Evolutionary conservation across 106 monocot genomes (phyloP).

Genomic region (Chionographis japonica): DNA sequence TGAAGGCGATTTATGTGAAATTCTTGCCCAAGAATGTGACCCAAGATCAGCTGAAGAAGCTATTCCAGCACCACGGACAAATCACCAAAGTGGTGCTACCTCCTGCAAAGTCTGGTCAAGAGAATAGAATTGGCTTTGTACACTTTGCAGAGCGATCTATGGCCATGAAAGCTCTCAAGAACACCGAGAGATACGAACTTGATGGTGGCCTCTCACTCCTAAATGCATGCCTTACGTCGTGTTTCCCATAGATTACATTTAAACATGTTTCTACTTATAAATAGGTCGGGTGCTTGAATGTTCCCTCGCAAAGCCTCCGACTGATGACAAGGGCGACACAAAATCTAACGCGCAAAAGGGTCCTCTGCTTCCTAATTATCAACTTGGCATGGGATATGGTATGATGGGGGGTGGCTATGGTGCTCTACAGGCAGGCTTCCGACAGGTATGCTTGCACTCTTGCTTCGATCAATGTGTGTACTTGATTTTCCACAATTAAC

Average conservation of each 20-base stretch:
- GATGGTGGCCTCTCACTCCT: constrained; percentile 41
- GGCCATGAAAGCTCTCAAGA: constrained; percentile 81
- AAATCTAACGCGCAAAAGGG: constrained; percentile 35
- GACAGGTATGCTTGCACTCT: constrained; percentile 33
- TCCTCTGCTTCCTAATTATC: constrained; percentile 46
- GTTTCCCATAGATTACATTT: background rate
- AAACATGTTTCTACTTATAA: background rate
- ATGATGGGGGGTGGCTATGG: constrained; percentile 46
- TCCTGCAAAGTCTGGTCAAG: constrained; percentile 72
- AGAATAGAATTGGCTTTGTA: constrained; percentile 85
- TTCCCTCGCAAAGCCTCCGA: constrained; percentile 86
- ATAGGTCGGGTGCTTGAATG: constrained; percentile 83
- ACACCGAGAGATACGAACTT: constrained; percentile 85
- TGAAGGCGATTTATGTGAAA: constrained; percentile 93
- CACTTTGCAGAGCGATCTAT: constrained; percentile 74
- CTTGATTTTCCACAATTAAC: background rate
- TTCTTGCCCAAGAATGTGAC: constrained; percentile 86
- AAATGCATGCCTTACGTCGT: background rate
- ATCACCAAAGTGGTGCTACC: constrained; percentile 83
- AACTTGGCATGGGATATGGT: constrained; percentile 38
- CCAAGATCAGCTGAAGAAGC: constrained; percentile 60
- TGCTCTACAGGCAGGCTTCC: constrained; percentile 28
- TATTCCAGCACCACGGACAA: constrained; percentile 83
- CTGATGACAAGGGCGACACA: constrained; percentile 55
- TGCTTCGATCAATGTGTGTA: background rate